phyloP scores from a whole-genome alignment of 1,139 yeast genomes.

The Pichia sp. region DNA sequence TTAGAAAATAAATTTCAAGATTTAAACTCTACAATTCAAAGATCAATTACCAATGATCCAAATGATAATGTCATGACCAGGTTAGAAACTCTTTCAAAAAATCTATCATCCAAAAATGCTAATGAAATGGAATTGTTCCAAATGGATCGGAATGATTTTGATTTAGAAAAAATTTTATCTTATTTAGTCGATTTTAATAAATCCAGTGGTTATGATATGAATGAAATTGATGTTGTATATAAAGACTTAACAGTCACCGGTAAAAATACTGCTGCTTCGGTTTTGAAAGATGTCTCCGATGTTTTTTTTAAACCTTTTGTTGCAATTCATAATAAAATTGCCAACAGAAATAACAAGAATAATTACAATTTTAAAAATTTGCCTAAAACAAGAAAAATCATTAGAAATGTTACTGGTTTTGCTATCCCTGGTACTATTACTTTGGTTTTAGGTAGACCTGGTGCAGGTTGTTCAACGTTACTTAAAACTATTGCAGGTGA shows the following conservation, averaged over 20 bases:
- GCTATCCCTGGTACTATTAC: slow-evolving; percentile 49
- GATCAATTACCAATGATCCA: slow-evolving; percentile 4
- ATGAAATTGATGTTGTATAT: slow-evolving; percentile 42
- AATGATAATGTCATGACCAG: slow-evolving; percentile 25
- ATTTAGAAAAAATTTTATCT: slow-evolving; percentile 30
- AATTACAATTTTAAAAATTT: slow-evolving; percentile 17
- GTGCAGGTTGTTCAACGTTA: slow-evolving; percentile 49
- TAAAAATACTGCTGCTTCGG: slow-evolving; percentile 41
- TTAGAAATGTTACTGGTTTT: slow-evolving; percentile 36
- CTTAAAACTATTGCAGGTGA: slow-evolving; percentile 34
- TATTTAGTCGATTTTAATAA: slow-evolving; percentile 27
- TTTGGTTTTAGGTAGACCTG: slow-evolving; percentile 49
- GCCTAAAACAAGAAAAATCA: slow-evolving; percentile 32
- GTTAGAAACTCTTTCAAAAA: slow-evolving; percentile 22
- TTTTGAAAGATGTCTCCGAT: slow-evolving; percentile 45
- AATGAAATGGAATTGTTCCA: slow-evolving; percentile 21
- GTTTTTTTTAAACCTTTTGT: slow-evolving; percentile 27
- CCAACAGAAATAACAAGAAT: not conserved
- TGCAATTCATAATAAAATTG: not conserved
- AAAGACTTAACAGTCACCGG: slow-evolving; percentile 43
- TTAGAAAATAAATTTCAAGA: not conserved
- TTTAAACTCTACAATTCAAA: not conserved
- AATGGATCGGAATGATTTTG: slow-evolving; percentile 27
- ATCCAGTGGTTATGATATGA: slow-evolving; percentile 40
- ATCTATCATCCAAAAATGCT: slow-evolving; percentile 22